phyloP scores from a whole-genome alignment of 805 yeast species.

The Kluyveromyces lactis region DNA sequence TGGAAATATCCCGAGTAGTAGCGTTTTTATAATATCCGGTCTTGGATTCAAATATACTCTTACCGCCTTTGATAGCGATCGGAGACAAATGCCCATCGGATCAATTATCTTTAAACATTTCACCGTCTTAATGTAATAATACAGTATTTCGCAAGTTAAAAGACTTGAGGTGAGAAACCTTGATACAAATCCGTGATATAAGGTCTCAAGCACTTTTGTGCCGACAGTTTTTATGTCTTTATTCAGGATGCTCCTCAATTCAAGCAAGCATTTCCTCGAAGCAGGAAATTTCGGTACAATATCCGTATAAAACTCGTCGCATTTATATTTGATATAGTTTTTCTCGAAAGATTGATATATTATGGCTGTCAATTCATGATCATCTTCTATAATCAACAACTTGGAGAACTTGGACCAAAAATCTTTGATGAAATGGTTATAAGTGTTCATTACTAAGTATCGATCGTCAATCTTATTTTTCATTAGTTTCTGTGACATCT shows the following conservation, averaged over 20 bases:
- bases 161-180: slow-evolving; percentile 68
- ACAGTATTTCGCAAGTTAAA: slow-evolving; percentile 63
- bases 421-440: slow-evolving; percentile 18
- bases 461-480: slow-evolving; percentile 13
- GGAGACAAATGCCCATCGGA: slow-evolving; percentile 77
- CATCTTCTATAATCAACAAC: slow-evolving; percentile 19
- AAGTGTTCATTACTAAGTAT: slow-evolving; percentile 20
- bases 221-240: slow-evolving; percentile 22
- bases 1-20: slow-evolving; percentile 66
- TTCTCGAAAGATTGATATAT: slow-evolving; percentile 20
- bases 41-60: slow-evolving; percentile 63
- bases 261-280: slow-evolving; percentile 47
- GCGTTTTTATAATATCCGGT: slow-evolving; percentile 58
- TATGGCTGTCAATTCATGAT: slow-evolving; percentile 20
- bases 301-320: slow-evolving; percentile 51
- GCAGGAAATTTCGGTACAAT: slow-evolving; percentile 42
- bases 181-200: slow-evolving; percentile 13
- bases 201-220: slow-evolving; percentile 11
- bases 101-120: slow-evolving; percentile 69
- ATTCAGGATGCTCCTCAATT: slow-evolving; percentile 45
- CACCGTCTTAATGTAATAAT: slow-evolving; percentile 63
- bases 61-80: slow-evolving; percentile 70
- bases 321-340: slow-evolving; percentile 34
- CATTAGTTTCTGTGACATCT: slow-evolving; percentile 16
- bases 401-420: slow-evolving; percentile 21